These are phyloP conservation scores for Corchorus olitorius DNA, from an alignment of 345 rosid species.

Conservation along the genomic window DNA sequence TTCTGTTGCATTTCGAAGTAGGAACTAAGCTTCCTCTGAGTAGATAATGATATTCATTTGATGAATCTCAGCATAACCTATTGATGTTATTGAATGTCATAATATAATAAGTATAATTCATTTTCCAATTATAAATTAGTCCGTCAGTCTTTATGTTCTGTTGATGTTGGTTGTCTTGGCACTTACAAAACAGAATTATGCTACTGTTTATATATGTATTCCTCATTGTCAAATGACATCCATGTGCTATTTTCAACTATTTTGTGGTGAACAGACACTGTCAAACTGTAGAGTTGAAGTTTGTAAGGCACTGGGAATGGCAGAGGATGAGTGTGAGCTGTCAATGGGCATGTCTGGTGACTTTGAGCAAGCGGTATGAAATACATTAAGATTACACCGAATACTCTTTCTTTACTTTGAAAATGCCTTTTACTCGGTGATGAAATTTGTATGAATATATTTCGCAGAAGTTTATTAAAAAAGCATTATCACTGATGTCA, in stretches of 20 bases:
- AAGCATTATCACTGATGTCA: neutral
- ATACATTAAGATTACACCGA: neutral
- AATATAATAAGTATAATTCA: too few relatives aligned
- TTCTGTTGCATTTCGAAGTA: slow-evolving; percentile 3
- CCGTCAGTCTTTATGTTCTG: neutral
- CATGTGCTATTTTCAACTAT: neutral
- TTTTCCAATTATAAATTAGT: neutral
- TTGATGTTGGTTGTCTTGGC: neutral
- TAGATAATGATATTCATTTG: neutral
- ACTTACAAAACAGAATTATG: neutral
- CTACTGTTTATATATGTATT: slow-evolving; percentile 7
- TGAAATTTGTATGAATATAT: neutral
- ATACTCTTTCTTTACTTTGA: neutral
- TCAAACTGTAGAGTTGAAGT: slow-evolving; percentile 70
- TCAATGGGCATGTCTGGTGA: slow-evolving; percentile 99
- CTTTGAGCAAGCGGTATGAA: slow-evolving; percentile 80
- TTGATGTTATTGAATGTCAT: neutral
- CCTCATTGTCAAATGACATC: neutral
- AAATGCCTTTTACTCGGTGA: neutral
- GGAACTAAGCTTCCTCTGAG: neutral
- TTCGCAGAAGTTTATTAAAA: neutral
- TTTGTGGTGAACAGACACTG: slow-evolving; percentile 50
- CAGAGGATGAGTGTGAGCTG: slow-evolving; percentile 74
- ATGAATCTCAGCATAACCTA: neutral
- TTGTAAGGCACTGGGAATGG: slow-evolving; percentile 77